These are phyloP conservation scores for Digitaria exilis DNA, from an alignment of 202 grass and related monocot genomes.

Conservation along the genomic window DNA sequence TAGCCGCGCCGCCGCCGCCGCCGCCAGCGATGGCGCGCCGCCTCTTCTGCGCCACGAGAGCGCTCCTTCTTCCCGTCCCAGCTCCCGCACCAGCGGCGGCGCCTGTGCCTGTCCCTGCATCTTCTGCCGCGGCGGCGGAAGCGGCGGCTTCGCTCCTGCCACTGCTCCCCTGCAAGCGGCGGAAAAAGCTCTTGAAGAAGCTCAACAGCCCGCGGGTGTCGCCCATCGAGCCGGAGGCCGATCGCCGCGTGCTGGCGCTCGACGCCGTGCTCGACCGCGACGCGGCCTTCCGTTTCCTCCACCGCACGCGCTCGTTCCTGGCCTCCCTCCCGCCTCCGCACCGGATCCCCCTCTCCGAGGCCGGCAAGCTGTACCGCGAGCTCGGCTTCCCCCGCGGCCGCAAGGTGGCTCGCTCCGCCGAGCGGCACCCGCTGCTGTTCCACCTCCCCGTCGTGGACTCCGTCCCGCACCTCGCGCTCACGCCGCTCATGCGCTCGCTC, in stretches of 20 bases:
- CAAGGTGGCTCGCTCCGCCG: conserved; percentile 57
- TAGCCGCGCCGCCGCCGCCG: conserved; percentile 23
- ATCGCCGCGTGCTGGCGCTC: conserved; percentile 45
- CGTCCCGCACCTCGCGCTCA: conserved; percentile 68
- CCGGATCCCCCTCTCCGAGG: conserved; percentile 61
- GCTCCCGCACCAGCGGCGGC: background rate
- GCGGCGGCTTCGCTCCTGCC: conserved; percentile 63
- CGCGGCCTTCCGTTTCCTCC: conserved; percentile 66
- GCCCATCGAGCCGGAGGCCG: conserved; percentile 70
- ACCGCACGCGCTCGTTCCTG: conserved; percentile 59
- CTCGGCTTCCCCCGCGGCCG: conserved; percentile 76
- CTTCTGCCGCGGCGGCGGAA: conserved; percentile 29
- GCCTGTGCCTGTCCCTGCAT: background rate
- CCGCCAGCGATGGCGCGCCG: conserved; percentile 44
- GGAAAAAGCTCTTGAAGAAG: conserved; percentile 79
- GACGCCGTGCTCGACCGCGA: conserved; percentile 68
- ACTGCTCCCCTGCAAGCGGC: conserved; percentile 67
- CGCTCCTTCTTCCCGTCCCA: conserved; percentile 31
- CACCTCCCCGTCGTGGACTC: conserved; percentile 53
- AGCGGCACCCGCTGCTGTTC: conserved; percentile 71
- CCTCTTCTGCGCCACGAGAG: conserved; percentile 57
- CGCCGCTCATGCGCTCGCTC: conserved; percentile 80
- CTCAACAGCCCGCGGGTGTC: conserved; percentile 70
- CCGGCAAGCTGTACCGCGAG: conserved; percentile 72
- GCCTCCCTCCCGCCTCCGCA: conserved; percentile 47